Evolutionary conservation across 176 grass and related monocot genomes (phyloP).

Genomic region (Carex parvula): DNA sequence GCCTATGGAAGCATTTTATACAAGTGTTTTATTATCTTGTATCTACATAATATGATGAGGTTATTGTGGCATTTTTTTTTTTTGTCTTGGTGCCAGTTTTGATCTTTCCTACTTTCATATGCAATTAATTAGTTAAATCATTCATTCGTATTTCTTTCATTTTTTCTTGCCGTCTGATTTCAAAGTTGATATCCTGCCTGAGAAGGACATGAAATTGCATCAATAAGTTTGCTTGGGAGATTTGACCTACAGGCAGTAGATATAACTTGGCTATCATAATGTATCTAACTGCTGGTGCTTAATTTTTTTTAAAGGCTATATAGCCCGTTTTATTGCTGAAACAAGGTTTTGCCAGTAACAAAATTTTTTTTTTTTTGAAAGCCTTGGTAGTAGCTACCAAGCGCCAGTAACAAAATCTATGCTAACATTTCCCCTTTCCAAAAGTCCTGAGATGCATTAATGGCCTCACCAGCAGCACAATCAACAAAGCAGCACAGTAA

Average conservation of each 20-base stretch:
- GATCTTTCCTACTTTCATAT: background rate
- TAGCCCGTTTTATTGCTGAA: too few species aligned
- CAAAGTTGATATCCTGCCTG: background rate
- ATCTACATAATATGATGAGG: background rate
- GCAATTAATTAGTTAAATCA: background rate
- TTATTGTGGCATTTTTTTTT: slow-evolving; percentile 8
- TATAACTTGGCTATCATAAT: background rate
- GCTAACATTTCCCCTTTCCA: too few species aligned
- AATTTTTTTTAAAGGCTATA: too few species aligned
- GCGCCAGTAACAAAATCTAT: too few species aligned
- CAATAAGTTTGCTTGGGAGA: background rate
- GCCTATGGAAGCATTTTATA: background rate
- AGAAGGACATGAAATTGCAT: background rate
- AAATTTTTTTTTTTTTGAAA: too few species aligned
- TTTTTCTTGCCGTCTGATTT: background rate
- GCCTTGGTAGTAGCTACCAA: too few species aligned
- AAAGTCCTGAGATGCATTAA: too few species aligned
- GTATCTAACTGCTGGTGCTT: background rate
- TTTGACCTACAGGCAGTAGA: background rate
- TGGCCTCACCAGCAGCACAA: too few species aligned
- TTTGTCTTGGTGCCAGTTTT: slow-evolving; percentile 13
- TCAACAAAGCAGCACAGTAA: too few species aligned
- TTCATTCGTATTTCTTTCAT: background rate
- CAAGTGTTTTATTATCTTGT: background rate
- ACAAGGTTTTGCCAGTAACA: too few species aligned